Evolutionary conservation across 805 yeast species (phyloP), one percentile per base, ranked within the genome.

Genomic region (Torulaspora indica): DNA sequence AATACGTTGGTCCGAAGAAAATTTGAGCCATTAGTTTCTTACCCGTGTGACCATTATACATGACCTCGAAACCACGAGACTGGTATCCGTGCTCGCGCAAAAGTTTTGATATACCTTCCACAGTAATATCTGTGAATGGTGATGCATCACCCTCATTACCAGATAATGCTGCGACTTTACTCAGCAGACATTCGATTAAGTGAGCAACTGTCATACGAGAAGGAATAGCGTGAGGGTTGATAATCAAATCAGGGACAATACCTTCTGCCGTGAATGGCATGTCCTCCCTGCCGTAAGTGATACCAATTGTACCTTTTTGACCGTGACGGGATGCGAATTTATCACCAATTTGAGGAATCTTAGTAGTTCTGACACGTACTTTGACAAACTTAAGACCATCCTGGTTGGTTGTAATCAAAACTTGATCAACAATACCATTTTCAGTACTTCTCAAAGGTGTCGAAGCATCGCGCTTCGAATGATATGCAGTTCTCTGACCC

Each of bases 181-280:
- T 85, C 58, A 93, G 74, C 67, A 93, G 74, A 84, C 98, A 93
- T 75, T 93, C 99, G 69, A 93, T 91, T 75, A 93, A 83, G 75
- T 93, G 98, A 39, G 98, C 99, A 49, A 93, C 98, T 32, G 99
- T 93, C 99, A 93, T 93, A 78, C 99, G 97, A 46, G 99, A 93
- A 56, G 99, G 99, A 78, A 93, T 93, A 64, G 98, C 98, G 70
- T 93, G 99, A 2, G 99, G 99, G 68, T 93, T 93, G 66, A 93
- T 93, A 60, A 93, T 88, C 63, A 93, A 75, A 71, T 93, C 99
- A 6, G 99, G 99, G 30, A 91, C 97, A 64, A 91, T 69, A 67
- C 99, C 99, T 67, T 91, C 95, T 2, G 87, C 76, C 7, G 95
- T 82, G 67, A 93, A 93, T 23, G 98, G 99, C 98, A 93, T 91